Evolutionary conservation across 2,329 filamentous ascomycete genomes (phyloP), one percentile per base, ranked within the genome.

Genomic region (Aureobasidium sp.): DNA sequence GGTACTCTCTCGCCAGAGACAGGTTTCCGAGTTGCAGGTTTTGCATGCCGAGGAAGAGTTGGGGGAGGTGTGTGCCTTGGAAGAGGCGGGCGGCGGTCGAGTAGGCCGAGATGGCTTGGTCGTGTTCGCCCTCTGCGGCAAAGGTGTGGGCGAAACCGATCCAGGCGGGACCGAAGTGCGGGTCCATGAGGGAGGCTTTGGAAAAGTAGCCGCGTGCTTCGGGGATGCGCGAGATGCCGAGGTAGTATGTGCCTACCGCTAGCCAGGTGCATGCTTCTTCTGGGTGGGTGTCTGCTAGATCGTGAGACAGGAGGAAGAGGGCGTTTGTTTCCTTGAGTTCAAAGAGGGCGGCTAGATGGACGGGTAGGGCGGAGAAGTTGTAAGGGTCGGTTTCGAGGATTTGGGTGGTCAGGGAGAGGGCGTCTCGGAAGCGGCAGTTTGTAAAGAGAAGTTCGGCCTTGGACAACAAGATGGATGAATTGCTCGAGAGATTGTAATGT

Each of bases 101-200:
- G 75, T 99, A 99, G 0, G 95, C 94, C 9, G 92, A 95, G 64
- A 99, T 96, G 50, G 94, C 94, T 75, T 99, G 94, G 72, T 99
- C 94, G 73, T 97, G 92, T 74, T 99, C 94, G 57, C 94, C 94
- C 73, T 99, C 94, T 11, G 91, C 92, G 1, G 94, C 94, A 71
- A 99, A 99, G 0, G 94, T 99, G 73, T 99, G 95, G 1, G 94
- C 94, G 70, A 99, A 99, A 1, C 95, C 94, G 65, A 99, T 97
- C 94, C 94, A 99, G 3, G 94, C 94, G 1, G 94, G 90, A 0
- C 93, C 93, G 68, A 96, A 99, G 75, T 97, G 93, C 7, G 93
- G 89, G 70, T 99, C 92, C 86, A 99, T 93, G 79, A 97, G 88
- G 65, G 90, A 95, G 4, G 95, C 89, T 75, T 99, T 99, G 69